phyloP scores from a whole-genome alignment of 208 protist species.

The Acanthamoeba sp. region DNA sequence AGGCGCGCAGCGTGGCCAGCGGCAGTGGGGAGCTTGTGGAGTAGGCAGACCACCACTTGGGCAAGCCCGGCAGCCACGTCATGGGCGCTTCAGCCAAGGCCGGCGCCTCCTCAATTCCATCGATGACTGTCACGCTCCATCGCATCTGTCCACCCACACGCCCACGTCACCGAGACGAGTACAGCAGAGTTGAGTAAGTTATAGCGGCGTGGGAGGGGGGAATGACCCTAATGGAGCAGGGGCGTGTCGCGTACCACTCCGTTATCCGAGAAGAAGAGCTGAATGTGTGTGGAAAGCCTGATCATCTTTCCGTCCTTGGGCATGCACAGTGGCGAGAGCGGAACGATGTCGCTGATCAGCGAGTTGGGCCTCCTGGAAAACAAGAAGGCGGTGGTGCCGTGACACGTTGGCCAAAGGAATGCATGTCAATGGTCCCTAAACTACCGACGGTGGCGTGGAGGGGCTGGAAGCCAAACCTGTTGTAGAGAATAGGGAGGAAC shows the following conservation, averaged over 20 bases:
- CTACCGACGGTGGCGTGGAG: neutral
- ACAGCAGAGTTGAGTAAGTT: too few species aligned
- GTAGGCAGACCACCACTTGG: conserved; percentile 64
- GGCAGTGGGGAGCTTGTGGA: neutral
- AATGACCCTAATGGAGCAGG: neutral
- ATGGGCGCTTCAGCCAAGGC: neutral
- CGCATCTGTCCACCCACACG: neutral
- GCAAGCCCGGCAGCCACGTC: conserved; percentile 46
- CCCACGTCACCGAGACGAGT: too few species aligned
- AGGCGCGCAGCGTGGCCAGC: neutral
- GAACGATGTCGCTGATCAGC: conserved; percentile 2
- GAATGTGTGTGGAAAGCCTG: neutral
- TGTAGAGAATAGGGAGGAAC: conserved; percentile 44
- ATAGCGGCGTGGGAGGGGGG: too few species aligned
- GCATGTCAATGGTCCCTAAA: neutral
- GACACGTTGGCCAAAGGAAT: neutral
- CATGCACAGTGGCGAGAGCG: neutral
- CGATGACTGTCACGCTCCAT: neutral
- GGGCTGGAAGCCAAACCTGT: neutral
- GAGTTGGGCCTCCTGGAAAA: neutral
- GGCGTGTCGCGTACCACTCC: neutral
- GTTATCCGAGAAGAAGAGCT: conserved; percentile 36
- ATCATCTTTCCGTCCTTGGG: conserved; percentile 52
- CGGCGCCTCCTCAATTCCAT: neutral
- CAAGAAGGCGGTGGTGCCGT: too few species aligned